Evolutionary conservation across 73 alveolate species (phyloP), one percentile per base, ranked within the genome.

Genomic region (Urostyla sp.): DNA sequence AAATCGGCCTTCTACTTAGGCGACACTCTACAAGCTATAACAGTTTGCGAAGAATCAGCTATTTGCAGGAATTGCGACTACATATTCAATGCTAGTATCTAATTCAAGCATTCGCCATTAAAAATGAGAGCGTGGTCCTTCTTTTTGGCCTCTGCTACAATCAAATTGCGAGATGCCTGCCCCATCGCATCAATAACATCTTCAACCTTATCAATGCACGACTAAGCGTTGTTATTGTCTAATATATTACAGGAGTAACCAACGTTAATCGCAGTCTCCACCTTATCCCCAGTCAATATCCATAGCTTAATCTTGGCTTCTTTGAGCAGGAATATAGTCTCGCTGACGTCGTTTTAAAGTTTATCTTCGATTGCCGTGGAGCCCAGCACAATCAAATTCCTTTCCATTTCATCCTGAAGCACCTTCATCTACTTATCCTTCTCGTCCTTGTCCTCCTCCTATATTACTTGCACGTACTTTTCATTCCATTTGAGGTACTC

Each of bases 291-390:
- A 0, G 99, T 96, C 44, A 96, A 79, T 60, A 96, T 95, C 98
- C 99, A 96, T 37, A 95, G 92, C 74, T 93, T 92, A 52, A 95
- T 93, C 3, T 97, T 97, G 16, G 96, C 96, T 20, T 80, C 87
- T 49, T 88, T 82, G 72, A 92, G 43, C 10, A 60, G 49, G 53
- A 81, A 23, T 18, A 88, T 73, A 4, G 85, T 73, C 35, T 73
- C 43, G 46, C 88, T 88, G n/a, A 96, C 97, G 50, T 92, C 88
- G 56, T 96, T 98, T 88, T 97, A 97, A 37, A 97, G 91, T 86
- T 95, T 92, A 81, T 97, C 99, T 84, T 97, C 99, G 54, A 97
- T 96, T 0, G 99, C 99, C 11, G 99, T 96, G 16, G 96, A 91
- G 55, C 99, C 99, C 15, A 97, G 48, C 51, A 97, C 54, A 52